Evolutionary conservation across 106 monocot genomes (phyloP), one percentile per base, ranked within the genome.

Genomic region (Dioscorea dumetorum): DNA sequence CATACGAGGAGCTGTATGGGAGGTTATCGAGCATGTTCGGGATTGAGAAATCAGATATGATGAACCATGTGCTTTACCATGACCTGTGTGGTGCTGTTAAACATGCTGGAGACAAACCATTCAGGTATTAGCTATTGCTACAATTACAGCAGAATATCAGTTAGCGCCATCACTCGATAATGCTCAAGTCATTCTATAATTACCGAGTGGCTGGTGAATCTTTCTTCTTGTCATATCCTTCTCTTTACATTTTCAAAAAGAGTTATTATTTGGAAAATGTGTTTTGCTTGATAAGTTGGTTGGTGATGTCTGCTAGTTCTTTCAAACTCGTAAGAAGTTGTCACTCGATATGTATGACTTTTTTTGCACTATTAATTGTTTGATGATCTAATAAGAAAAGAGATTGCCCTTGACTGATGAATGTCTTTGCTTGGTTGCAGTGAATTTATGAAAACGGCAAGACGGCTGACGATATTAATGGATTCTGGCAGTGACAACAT

Each of bases 11-110:
- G 69, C 60, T 90, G 33, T 78, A 80, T 21, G 64, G 70, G 24
- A 83, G 75, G 64, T 70, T 90, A 15, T 85, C 80, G n/a, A 78
- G 83, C 73, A 90, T 90, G 90, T 86, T 86, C 58, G 86, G 81
- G 50, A 68, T 83, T 19, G 62, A 81, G 41, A 90, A 81, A 70
- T 73, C 80, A 48, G 83, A 86, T 24, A 58, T 90, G 61, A 73
- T 63, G 65, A 79, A 71, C 66, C 80, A 86, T 49, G 60, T 90
- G 18, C 70, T 78, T 22, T 86, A 86, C 49, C 73, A 79, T 11
- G 90, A 86, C 74, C 70, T 78, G 5, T 51, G 70, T 11, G 90
- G 90, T 68, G 75, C 78, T 4, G 65, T 83, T 57, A 90, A 83
- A 57, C 90, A 81, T 52, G 76, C 83, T 20, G 90, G 83, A 51